Base-by-base conservation (phyloP, 1,139 yeast genomes). In the Groenewaldozyma sp. region DNA sequence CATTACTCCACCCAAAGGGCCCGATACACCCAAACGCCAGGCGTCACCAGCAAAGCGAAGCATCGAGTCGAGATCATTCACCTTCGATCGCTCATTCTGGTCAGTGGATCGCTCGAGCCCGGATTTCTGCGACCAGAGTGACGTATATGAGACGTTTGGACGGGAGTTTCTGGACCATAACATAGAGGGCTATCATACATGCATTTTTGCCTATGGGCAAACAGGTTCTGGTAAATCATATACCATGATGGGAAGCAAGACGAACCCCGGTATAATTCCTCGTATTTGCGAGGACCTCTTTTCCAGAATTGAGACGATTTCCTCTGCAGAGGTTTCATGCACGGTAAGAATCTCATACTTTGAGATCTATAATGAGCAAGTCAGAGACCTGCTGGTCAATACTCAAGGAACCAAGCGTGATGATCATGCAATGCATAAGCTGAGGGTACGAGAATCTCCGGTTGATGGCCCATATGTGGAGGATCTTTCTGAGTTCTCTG, bases 191-290 rank as follows among this genome's bases (percentile, higher is more conserved):
- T 82, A 70, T 57, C 81, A 82, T 54, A 79, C 82, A 19, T 81
- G 91, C 55, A 70, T 82, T 9, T 66, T 82, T 51, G 88, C 91
- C 0, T 63, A 82, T 52, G 93, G 93, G 1, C 88, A 81, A 55
- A 81, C 91, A 0, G 82, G 88, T 2, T 69, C 75, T 1, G 91
- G 91, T 2, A 81, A 81, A 52, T 76, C 88, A 0, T 73, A 67
- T 51, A 78, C 88, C 1, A 80, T 81, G 87, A 75, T 78, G 78
- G 88, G 88, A 0, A 50, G 57, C 7, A 56, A 62, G 0, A 50
- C 51, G 13, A 70, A 70, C 19, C 73, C 73, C 10, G 88, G 88
- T 0, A 55, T 81, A 27, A 75, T 80, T 21, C 87, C 88, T 0
- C 55, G 71, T 38, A 63, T 78, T 2, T 70, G 82, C 36, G 53